These are phyloP conservation scores for Ramularia collo-cygni DNA, from an alignment of 2,329 filamentous ascomycete species.

Conservation along the genomic window DNA sequence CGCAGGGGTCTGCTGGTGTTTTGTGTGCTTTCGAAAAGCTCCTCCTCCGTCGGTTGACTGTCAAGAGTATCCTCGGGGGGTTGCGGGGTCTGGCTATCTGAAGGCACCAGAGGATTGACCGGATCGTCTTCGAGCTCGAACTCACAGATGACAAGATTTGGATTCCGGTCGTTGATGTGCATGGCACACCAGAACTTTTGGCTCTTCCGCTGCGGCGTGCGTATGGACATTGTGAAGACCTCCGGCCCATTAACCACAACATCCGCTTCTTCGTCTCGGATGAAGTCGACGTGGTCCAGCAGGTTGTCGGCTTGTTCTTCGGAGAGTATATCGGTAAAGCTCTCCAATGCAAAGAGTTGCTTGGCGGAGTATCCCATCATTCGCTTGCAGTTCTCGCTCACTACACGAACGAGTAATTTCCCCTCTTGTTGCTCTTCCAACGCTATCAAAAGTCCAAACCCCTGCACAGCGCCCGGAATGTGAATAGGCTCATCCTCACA, in stretches of 20 bases:
- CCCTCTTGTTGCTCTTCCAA: slow-evolving; percentile 64
- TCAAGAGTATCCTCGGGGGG: slow-evolving; percentile 66
- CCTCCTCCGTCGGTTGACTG: slow-evolving; percentile 65
- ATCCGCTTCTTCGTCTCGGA: slow-evolving; percentile 74
- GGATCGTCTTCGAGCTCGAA: slow-evolving; percentile 79
- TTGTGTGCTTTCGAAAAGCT: slow-evolving; percentile 68
- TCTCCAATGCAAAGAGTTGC: slow-evolving; percentile 65
- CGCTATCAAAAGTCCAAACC: slow-evolving; percentile 70
- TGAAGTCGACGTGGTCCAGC: slow-evolving; percentile 80
- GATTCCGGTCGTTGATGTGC: slow-evolving; percentile 63
- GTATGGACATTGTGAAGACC: slow-evolving; percentile 72
- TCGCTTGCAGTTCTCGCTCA: slow-evolving; percentile 71
- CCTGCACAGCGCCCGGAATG: slow-evolving; percentile 73
- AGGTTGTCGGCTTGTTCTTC: slow-evolving; percentile 80
- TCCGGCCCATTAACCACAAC: slow-evolving; percentile 71
- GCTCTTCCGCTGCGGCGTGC: slow-evolving; percentile 47
- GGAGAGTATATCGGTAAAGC: slow-evolving; percentile 74
- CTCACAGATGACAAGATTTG: slow-evolving; percentile 73
- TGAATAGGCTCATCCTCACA: slow-evolving; percentile 92
- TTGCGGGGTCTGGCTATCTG: slow-evolving; percentile 53
- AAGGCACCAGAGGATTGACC: slow-evolving; percentile 59
- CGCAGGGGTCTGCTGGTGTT: slow-evolving; percentile 70
- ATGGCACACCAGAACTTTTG: slow-evolving; percentile 82
- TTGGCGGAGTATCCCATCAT: slow-evolving; percentile 72
- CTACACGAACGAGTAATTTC: slow-evolving; percentile 62